Evolutionary conservation across 495 filamentous ascomycete genomes (phyloP).

Genomic region (Neurospora tetrasperma): DNA sequence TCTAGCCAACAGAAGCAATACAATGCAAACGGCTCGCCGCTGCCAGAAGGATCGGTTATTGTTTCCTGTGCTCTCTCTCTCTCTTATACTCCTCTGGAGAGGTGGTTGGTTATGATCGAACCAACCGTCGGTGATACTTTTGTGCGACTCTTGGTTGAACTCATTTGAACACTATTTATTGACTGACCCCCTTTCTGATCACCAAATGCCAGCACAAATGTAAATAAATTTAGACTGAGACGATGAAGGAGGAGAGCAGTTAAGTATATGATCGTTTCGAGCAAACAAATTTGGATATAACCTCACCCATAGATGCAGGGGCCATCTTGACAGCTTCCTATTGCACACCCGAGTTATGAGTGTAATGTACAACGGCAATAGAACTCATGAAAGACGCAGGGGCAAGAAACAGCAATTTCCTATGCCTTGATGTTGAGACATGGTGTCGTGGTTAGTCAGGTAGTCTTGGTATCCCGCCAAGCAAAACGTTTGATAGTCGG

Average conservation of each 20-base stretch:
- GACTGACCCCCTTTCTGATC: too few relatives aligned
- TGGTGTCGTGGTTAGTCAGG: background rate
- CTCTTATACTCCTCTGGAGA: background rate
- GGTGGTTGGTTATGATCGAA: background rate
- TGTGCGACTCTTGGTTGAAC: background rate
- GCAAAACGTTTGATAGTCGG: background rate
- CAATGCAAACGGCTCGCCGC: background rate
- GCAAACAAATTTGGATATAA: background rate
- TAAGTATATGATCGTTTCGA: too few relatives aligned
- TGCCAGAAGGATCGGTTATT: background rate
- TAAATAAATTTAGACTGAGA: too few relatives aligned
- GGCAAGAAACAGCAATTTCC: background rate
- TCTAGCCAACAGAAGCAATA: background rate
- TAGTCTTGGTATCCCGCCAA: background rate
- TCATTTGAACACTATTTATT: too few relatives aligned
- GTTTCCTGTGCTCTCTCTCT: background rate
- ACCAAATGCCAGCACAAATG: too few relatives aligned
- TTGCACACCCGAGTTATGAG: background rate
- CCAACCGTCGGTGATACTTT: background rate
- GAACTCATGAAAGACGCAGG: background rate
- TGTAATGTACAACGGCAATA: background rate
- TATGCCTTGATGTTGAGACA: background rate
- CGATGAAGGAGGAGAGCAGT: too few relatives aligned
- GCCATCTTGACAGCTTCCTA: background rate
- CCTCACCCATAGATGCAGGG: background rate